Conservation (phyloP, 108 stramenopile genomes). For the Cyclotella sp. region DNA sequence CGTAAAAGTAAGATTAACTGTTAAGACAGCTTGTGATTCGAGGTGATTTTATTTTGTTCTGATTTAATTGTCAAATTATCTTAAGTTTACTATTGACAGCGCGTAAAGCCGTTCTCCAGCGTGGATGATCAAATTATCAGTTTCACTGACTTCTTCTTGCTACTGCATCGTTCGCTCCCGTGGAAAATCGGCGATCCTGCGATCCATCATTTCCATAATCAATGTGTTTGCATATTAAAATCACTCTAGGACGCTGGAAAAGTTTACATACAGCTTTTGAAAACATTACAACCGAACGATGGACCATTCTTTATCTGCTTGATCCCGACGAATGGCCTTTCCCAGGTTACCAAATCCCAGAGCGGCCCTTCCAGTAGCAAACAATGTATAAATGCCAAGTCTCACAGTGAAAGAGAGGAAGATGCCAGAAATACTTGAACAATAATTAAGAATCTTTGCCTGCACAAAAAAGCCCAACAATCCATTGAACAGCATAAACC, state of each 20-base stretch:
- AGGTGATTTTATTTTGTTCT: not conserved
- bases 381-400: slow-evolving; percentile 63
- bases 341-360: slow-evolving; percentile 65
- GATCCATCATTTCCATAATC: no score
- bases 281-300: not conserved
- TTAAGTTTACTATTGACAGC: not conserved
- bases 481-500: slow-evolving; percentile 72
- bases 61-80: not conserved
- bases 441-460: slow-evolving; percentile 54
- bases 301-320: not conserved
- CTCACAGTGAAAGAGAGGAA: slow-evolving; percentile 70
- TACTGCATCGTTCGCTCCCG: not conserved
- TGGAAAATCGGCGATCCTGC: no score
- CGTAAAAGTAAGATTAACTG: not conserved
- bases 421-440: slow-evolving; percentile 47
- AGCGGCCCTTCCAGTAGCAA: slow-evolving; percentile 40
- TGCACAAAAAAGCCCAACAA: slow-evolving; percentile 64
- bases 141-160: not conserved
- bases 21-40: not conserved
- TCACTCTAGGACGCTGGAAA: no score
- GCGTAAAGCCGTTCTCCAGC: not conserved
- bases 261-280: no score
- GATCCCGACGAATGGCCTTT: slow-evolving; percentile 19
- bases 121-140: not conserved
- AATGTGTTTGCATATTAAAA: no score